Evolutionary conservation across 2,329 filamentous ascomycete genomes (phyloP).

Genomic region (Didymella pomorum): DNA sequence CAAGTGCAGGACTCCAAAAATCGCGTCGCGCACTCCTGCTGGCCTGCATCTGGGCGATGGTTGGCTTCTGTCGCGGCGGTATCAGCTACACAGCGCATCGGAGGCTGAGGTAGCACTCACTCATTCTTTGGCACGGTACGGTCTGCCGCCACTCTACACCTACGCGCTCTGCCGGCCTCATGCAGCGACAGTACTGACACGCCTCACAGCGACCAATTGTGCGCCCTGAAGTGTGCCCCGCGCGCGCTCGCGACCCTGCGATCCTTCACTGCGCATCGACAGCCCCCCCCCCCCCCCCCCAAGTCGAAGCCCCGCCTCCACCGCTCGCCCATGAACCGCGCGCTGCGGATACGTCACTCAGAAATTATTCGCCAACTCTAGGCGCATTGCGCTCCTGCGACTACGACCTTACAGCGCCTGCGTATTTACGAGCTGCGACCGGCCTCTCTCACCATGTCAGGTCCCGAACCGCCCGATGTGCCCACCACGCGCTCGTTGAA

Average conservation of each 20-base stretch:
- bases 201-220: slow-evolving; percentile 17
- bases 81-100: slow-evolving; percentile 35
- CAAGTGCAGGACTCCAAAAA: background rate
- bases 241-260: slow-evolving; percentile 1
- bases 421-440: background rate
- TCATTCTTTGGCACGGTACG: slow-evolving; percentile 18
- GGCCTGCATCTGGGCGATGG: slow-evolving; percentile 38
- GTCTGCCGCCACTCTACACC: slow-evolving; percentile 5
- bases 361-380: background rate
- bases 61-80: slow-evolving; percentile 33
- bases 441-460: slow-evolving; percentile 40
- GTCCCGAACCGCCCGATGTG: slow-evolving; percentile 37
- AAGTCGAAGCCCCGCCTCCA: background rate
- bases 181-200: slow-evolving; percentile 5
- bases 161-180: slow-evolving; percentile 6
- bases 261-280: slow-evolving; percentile 7
- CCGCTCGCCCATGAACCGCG: slow-evolving; percentile 26
- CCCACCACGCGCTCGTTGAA: slow-evolving; percentile 39
- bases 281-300: background rate
- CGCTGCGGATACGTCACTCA: slow-evolving; percentile 17
- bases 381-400: slow-evolving; percentile 3
- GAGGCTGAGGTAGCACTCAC: slow-evolving; percentile 40
- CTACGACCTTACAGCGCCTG: background rate
- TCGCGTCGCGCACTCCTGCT: slow-evolving; percentile 17
- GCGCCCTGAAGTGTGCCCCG: slow-evolving; percentile 4